These are phyloP conservation scores for Trypethelium eluteriae DNA, from an alignment of 495 filamentous ascomycete genomes.

Conservation along the genomic window DNA sequence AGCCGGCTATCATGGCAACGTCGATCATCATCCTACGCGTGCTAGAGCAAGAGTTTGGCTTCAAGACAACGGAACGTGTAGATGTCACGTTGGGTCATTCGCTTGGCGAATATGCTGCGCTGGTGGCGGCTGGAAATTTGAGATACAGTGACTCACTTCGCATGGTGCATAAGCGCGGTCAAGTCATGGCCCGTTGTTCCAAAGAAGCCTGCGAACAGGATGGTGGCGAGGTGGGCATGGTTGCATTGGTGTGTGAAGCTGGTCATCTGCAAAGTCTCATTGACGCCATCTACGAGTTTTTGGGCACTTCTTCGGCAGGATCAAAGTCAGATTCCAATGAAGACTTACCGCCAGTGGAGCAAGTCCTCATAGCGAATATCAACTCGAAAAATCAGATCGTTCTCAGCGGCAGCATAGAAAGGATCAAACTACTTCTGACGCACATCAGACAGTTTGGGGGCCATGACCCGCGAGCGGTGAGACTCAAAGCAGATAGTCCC, in stretches of 20 bases:
- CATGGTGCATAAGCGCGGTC: slow-evolving; percentile 70
- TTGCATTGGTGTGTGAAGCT: slow-evolving; percentile 80
- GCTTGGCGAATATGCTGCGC: slow-evolving; percentile 87
- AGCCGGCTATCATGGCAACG: slow-evolving; percentile 93
- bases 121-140: slow-evolving; percentile 75
- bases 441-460: slow-evolving; percentile 88
- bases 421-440: slow-evolving; percentile 76
- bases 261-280: slow-evolving; percentile 61
- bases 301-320: slow-evolving; percentile 57
- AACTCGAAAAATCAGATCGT: slow-evolving; percentile 97
- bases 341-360: slow-evolving; percentile 64
- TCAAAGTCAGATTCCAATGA: slow-evolving; percentile 57
- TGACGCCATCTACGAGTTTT: slow-evolving; percentile 68
- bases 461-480: slow-evolving; percentile 83
- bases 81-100: slow-evolving; percentile 87
- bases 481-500: slow-evolving; percentile 79
- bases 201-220: slow-evolving; percentile 50
- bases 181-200: slow-evolving; percentile 76
- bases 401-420: slow-evolving; percentile 75
- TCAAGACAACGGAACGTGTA: slow-evolving; percentile 57
- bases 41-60: slow-evolving; percentile 76
- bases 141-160: slow-evolving; percentile 66
- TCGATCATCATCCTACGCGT: slow-evolving; percentile 85
- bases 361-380: slow-evolving; percentile 88
- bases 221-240: slow-evolving; percentile 79